Evolutionary conservation across 306 rosid genomes (phyloP).

Genomic region (Quercus wislizeni): DNA sequence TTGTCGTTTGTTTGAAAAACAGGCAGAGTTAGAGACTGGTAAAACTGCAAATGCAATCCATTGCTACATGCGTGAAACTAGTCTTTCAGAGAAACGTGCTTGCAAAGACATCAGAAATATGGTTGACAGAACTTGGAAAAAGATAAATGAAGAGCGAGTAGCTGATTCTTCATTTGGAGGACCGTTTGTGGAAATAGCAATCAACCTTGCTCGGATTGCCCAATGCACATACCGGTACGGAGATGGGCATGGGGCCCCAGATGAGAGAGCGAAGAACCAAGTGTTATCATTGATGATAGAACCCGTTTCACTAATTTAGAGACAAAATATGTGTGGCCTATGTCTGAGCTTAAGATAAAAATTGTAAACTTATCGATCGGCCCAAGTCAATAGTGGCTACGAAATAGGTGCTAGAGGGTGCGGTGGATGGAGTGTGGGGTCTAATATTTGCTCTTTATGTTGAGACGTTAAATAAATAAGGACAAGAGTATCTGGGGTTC

Average conservation of each 20-base stretch:
- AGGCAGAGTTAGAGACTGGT: slow-evolving; percentile 61
- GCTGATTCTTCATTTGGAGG: slow-evolving; percentile 28
- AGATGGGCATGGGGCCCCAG: slow-evolving; percentile 54
- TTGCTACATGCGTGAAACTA: slow-evolving; percentile 34
- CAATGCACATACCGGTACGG: slow-evolving; percentile 53
- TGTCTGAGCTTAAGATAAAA: neutral
- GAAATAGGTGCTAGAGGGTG: neutral
- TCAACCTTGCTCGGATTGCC: slow-evolving; percentile 50
- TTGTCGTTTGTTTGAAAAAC: neutral
- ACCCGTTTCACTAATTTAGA: slow-evolving; percentile 17
- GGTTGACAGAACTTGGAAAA: slow-evolving; percentile 48
- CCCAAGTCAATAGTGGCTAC: too few species aligned
- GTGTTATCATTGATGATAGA: slow-evolving; percentile 37
- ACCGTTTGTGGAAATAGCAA: slow-evolving; percentile 29
- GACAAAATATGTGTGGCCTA: neutral
- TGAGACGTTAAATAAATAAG: too few species aligned
- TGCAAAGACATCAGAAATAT: neutral
- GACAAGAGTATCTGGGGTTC: too few species aligned
- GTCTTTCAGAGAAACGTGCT: slow-evolving; percentile 26
- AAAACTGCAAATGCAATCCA: slow-evolving; percentile 42
- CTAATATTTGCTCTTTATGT: too few species aligned
- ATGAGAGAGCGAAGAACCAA: slow-evolving; percentile 22
- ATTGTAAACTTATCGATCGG: neutral
- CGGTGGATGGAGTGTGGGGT: too few species aligned
- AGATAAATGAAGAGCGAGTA: slow-evolving; percentile 36